Conservation (phyloP, 129 eudicot species). For the Daucus carota region DH1_v3.0 NC_030384.2:42395501-42396000, state of each 20-base stretch:
- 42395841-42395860: too few relatives aligned
- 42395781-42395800: not conserved
- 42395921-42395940: too few relatives aligned
- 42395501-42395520: not conserved
- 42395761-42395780: conserved; percentile 12
- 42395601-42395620: conserved; percentile 21
- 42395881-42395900: too few relatives aligned
- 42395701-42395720: conserved; percentile 83
- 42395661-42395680: conserved; percentile 76
- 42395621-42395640: conserved; percentile 87
- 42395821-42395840: too few relatives aligned
- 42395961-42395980: too few relatives aligned
- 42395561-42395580: not conserved
- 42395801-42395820: not conserved
- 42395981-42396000: too few relatives aligned
- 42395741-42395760: conserved; percentile 64
- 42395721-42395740: conserved; percentile 71
- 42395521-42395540: not conserved
- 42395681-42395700: conserved; percentile 92
- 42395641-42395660: conserved; percentile 80
- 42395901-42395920: too few relatives aligned
- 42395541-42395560: not conserved
- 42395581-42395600: conserved; percentile 11
- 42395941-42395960: too few relatives aligned
- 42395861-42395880: not conserved